Conservation (phyloP, 108 stramenopile species). For the Nannochloropsis gaditana region DNA sequence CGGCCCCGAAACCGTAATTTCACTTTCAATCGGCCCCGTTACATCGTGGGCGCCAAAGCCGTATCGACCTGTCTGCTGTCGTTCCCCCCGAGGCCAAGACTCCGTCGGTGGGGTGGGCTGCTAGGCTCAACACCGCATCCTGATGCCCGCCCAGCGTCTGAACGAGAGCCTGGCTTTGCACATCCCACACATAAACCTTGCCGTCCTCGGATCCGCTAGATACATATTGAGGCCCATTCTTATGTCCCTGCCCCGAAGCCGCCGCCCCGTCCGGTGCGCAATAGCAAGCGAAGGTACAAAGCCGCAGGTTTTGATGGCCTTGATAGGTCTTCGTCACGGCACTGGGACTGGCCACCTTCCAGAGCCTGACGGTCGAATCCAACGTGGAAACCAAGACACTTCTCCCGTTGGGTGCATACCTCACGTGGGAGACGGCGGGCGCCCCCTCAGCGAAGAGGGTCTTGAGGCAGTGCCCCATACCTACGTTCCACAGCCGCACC, state of each 20-base stretch:
- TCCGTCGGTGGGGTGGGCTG: conserved; percentile 54
- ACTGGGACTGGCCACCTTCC: conserved; percentile 40
- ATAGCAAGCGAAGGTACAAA: not conserved
- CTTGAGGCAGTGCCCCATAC: conserved; percentile 86
- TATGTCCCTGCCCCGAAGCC: conserved; percentile 25
- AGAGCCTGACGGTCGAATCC: conserved; percentile 47
- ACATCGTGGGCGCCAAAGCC: not conserved
- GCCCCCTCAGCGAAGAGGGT: conserved; percentile 84
- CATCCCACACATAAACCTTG: conserved; percentile 71
- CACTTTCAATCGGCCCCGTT: too few species aligned
- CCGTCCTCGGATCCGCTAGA: conserved; percentile 71
- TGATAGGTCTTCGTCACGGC: conserved; percentile 47
- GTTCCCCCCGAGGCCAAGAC: conserved; percentile 29
- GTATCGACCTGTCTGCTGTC: not conserved
- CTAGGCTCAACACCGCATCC: conserved; percentile 70
- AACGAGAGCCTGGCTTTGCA: conserved; percentile 64
- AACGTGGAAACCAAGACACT: conserved; percentile 46
- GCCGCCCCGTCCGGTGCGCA: not conserved
- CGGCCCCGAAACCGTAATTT: too few species aligned
- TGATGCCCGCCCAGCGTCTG: conserved; percentile 69
- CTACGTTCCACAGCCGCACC: conserved; percentile 85
- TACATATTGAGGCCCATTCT: conserved; percentile 29
- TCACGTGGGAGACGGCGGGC: conserved; percentile 60
- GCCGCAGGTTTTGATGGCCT: not conserved
- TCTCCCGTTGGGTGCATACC: conserved; percentile 83